A percentile compares a stretch with the other conserved stretches of the same genome.
phyloP scores from a whole-genome alignment of 306 rosid species.

The Glycine soja region DNA sequence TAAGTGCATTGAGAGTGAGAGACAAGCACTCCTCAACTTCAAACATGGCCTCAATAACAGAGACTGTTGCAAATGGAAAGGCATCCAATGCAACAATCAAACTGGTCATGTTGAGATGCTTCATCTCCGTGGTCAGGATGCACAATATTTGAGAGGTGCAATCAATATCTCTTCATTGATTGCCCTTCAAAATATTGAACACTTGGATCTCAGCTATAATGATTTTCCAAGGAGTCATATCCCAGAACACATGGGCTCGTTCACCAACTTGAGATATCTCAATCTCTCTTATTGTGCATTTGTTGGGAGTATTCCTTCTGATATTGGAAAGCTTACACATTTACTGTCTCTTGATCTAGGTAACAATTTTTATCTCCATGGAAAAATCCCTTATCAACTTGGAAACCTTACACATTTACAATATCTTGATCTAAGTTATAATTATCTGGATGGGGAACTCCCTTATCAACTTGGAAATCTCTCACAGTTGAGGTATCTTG shows the following conservation, averaged over 20 bases:
- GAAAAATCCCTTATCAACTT: not conserved
- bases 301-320: not conserved
- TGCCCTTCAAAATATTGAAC: no score
- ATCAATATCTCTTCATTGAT: no score
- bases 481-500: no score
- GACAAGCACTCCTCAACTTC: slow-evolving; percentile 2
- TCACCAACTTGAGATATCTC: not conserved
- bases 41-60: not conserved
- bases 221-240: not conserved
- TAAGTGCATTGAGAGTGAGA: not conserved
- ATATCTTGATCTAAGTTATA: no score
- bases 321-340: not conserved
- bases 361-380: no score
- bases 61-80: not conserved
- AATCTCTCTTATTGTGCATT: not conserved
- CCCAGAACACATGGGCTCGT: not conserved
- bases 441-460: no score
- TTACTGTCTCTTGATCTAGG: not conserved
- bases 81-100: not conserved
- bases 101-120: not conserved
- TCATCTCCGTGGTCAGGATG: not conserved
- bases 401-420: no score
- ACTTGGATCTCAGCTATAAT: no score
- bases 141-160: no score
- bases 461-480: no score